Percentiles rank a stretch among this genome's conserved stretches.
These are phyloP conservation scores for Fusarium sp. DNA, from an alignment of 2,329 filamentous ascomycete genomes.

Conservation along the genomic window DNA sequence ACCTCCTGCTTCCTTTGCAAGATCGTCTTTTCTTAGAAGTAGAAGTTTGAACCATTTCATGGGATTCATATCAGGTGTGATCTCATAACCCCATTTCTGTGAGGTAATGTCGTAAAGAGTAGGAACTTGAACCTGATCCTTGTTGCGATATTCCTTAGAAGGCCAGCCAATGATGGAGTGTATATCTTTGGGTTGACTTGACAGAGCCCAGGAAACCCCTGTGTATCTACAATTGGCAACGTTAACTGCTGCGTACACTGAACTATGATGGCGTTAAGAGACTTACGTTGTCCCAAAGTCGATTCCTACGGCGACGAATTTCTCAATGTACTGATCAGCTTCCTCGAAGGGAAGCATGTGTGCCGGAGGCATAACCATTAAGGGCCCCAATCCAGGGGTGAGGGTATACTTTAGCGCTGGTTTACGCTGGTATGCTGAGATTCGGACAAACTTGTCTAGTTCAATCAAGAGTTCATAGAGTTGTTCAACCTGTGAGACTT, in stretches of 20 bases:
- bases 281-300: slow-evolving; percentile 6
- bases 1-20: slow-evolving; percentile 5
- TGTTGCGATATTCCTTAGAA: background rate
- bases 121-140: slow-evolving; percentile 6
- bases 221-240: slow-evolving; percentile 6
- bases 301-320: background rate
- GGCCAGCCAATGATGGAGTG: slow-evolving; percentile 14
- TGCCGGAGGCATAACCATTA: too few species aligned
- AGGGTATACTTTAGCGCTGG: too few species aligned
- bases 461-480: too few species aligned
- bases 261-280: too few species aligned
- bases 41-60: slow-evolving; percentile 32
- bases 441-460: too few species aligned
- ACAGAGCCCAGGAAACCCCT: slow-evolving; percentile 23
- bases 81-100: slow-evolving; percentile 24
- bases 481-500: too few species aligned
- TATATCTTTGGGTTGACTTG: background rate
- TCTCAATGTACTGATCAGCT: background rate
- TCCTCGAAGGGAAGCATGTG: background rate
- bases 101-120: slow-evolving; percentile 16
- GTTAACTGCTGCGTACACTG: too few species aligned
- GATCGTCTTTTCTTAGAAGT: slow-evolving; percentile 2
- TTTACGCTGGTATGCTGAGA: too few species aligned
- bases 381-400: too few species aligned
- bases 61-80: slow-evolving; percentile 12